These are phyloP conservation scores for Phialocephala sp. DNA, from an alignment of 2,329 filamentous ascomycete species.

Conservation along the genomic window DNA sequence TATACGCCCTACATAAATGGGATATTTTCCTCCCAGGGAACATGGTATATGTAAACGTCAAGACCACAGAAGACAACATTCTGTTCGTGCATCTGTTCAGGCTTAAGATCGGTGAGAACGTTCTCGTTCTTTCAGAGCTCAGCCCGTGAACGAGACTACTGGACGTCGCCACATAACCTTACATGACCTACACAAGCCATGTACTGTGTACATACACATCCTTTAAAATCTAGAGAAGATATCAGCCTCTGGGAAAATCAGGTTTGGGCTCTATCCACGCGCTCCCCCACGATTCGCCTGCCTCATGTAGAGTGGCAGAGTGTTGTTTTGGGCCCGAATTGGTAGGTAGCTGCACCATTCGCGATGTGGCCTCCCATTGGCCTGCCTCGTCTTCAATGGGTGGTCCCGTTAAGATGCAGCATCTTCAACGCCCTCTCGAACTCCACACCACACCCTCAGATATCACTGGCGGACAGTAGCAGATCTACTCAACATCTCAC, in stretches of 20 bases:
- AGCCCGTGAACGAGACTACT: too few species aligned
- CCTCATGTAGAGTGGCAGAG: background rate
- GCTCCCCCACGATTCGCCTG: background rate
- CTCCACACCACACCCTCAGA: background rate
- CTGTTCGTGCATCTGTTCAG: too few species aligned
- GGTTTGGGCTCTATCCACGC: background rate
- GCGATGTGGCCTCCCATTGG: background rate
- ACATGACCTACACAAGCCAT: too few species aligned
- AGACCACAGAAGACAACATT: too few species aligned
- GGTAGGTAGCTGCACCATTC: background rate
- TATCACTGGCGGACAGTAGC: background rate
- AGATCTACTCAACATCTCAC: background rate
- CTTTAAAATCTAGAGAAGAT: background rate
- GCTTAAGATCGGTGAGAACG: too few species aligned
- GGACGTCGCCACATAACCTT: too few species aligned
- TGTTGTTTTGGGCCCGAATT: background rate
- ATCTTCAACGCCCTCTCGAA: background rate
- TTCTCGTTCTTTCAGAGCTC: too few species aligned
- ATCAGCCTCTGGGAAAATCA: background rate
- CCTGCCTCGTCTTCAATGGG: background rate
- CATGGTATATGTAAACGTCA: background rate
- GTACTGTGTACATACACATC: too few species aligned
- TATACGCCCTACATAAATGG: background rate
- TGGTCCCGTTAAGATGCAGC: background rate
- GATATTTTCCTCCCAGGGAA: background rate